Conservation (phyloP, 208 protist species). For the Wallacemonas collosoma region DNA sequence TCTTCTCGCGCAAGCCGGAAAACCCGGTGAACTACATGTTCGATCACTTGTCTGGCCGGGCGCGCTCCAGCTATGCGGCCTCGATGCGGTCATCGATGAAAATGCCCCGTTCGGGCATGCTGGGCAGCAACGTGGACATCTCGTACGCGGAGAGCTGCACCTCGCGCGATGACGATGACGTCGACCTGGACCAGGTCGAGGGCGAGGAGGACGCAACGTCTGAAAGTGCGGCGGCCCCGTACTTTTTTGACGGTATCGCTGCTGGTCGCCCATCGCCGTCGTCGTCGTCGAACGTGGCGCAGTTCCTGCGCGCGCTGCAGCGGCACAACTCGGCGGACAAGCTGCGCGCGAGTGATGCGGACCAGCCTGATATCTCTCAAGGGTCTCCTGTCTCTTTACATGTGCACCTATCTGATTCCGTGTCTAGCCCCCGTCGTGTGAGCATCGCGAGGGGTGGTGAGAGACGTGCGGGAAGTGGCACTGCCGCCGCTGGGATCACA, state of each 20-base stretch:
- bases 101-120: constrained; percentile 22
- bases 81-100: constrained; percentile 41
- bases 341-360: not conserved
- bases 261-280: not conserved
- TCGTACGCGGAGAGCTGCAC: constrained; percentile 39
- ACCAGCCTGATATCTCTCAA: not conserved
- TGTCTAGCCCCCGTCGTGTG: constrained; percentile 1
- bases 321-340: constrained; percentile 2
- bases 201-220: constrained; percentile 15
- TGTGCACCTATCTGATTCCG: constrained; percentile 4
- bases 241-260: not conserved
- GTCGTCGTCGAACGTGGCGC: constrained; percentile 3
- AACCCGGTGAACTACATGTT: constrained; percentile 72
- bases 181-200: constrained; percentile 34
- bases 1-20: constrained; percentile 67
- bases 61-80: constrained; percentile 30
- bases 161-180: constrained; percentile 30
- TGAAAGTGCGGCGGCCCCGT: not conserved
- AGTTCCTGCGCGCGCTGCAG: constrained; percentile 17
- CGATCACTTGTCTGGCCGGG: constrained; percentile 45
- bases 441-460: constrained; percentile 3
- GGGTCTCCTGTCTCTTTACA: constrained; percentile 5
- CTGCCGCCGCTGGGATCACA: not conserved
- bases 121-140: constrained; percentile 27
- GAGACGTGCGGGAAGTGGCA: not conserved